Base-by-base conservation (phyloP, 805 yeast species). In the Saccharomyces jurei region DNA sequence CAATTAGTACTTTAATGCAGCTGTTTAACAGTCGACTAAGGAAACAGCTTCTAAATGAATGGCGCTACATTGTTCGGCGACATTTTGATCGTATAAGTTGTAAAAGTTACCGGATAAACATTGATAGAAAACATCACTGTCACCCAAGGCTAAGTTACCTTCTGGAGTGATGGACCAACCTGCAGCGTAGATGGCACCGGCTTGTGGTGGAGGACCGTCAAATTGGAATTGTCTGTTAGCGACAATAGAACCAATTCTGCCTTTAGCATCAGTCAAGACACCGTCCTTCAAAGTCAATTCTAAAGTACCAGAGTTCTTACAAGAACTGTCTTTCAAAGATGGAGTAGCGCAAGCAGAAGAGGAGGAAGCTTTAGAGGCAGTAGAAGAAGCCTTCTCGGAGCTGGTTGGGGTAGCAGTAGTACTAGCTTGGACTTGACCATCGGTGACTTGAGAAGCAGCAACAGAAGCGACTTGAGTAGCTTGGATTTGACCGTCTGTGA, bases 171-270 rank as follows among this genome's bases (percentile, higher is more conserved):
- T 71, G 50, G 80, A 73, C 84, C 83, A 79, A 58, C 84, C 84
- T 49, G 79, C 79, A 58, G 85, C 83, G 63, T 76, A 79, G 62
- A 80, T 75, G 52, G 84, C 72, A 66, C 84, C 84, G 29, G 83
- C 85, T 75, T 83, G 87, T 59, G 87, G 87, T 70, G 86, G 84
- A 55, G 86, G 86, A 62, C 87, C 87, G 67, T 83, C 87, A 65
- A 82, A 83, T 73, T 83, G 87, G 78, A 83, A 81, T 74, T 83
- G 88, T 74, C 83, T 77, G 81, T 82, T 83, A 50, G 87, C 78
- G 59, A 83, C 87, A 71, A 83, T 82, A 49, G 87, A 77, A 59
- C 87, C 87, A 59, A 83, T 71, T 77, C 88, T 80, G 49, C 83
- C 84, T 55, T 71, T 61, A 21, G 76, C 61, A 62, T 83, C 88